Base-by-base conservation (phyloP, 2,329 filamentous ascomycete genomes). In the Neoscytalidium dimidiatum region DNA sequence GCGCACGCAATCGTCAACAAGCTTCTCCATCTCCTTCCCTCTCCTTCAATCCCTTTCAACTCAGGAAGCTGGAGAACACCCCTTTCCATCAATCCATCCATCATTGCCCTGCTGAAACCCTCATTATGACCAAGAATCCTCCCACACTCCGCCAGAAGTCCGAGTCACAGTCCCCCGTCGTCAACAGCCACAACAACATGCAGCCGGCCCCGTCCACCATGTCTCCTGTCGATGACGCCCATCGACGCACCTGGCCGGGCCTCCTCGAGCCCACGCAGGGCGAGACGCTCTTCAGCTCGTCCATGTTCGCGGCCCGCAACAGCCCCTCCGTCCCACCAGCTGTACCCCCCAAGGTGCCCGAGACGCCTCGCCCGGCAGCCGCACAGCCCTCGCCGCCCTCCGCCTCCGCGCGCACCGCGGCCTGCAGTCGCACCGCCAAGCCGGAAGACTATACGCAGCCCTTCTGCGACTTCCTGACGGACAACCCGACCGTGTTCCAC, bases 401-500 rank as follows among this genome's bases (percentile, higher is more conserved):
- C 66, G 46, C 64, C 65, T 7, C 14, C 33, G 19, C 52, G 4
- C 5, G 11, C n/a, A 31, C 56, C 62, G 33, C 21, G n/a, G n/a
- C n/a, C n/a, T n/a, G n/a, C 8, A 13, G 33, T 11, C 52, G 70
- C 53, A 73, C 71, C 44, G 68, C 74, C 64, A 71, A 72, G 17
- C 74, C 76, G 1, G 74, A 72, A 61, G 71, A 71, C 60, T 96
- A 93, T 76, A 91, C 92, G 8, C 84, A 92, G 78, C 92, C 93
- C 0, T 97, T 96, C 76, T 90, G 90, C 75, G 85, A 92, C 61
- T 98, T 97, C 75, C 86, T 98, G 81, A 91, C 88, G 49, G 85
- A 91, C 67, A 97, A 97, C 74, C 95, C 95, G 0, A 98, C 95
- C 8, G 87, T 97, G 52, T 99, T 96, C 77, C 95, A 99, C 73